Base-by-base conservation (phyloP, 129 eudicot genomes). In the Deinandra increscens region DNA sequence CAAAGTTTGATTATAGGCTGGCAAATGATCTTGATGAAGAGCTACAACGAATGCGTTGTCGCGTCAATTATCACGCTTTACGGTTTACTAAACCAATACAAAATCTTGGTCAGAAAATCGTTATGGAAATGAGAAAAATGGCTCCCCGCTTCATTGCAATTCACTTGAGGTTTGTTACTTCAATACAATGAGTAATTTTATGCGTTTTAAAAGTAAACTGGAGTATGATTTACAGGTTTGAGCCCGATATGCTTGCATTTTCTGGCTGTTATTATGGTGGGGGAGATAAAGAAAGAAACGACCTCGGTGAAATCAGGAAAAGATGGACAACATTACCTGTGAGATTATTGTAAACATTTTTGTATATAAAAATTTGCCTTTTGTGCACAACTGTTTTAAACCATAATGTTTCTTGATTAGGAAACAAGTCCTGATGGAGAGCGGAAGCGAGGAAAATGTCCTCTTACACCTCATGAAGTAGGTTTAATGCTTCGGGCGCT, bases 231-330 rank as follows among this genome's bases (percentile, higher is more conserved):
- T 67, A 65, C 77, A 92, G 98, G 82, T 92, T 88, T 84, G 98
- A 92, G 71, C 96, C 98, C 5, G 98, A 92, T 81, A 92, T 92
- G 98, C 89, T 92, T 64, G 98, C 96, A 19, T 92, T 92, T 72
- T 92, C 98, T 49, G 98, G 98, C 39, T 92, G 98, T 78, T 92
- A 92, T 81, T 92, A 81, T 75, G 98, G 98, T 63, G 98, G 98
- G 22, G 98, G 98, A 43, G 96, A 92, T 74, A 88, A 88, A 80
- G 98, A 92, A 81, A 84, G 89, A 86, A 61, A 74, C 12, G 98
- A 92, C 71, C 95, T 92, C 67, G 91, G 95, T 71, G 96, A 92
- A 78, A 86, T 92, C 78, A 86, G 98, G 82, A 92, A 88, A 81
- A 75, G 96, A 72, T 92, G 98, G 98, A 87, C 80, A 26, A 92